Evolutionary conservation across 306 rosid species (phyloP).

Genomic region (Vigna mungo): DNA sequence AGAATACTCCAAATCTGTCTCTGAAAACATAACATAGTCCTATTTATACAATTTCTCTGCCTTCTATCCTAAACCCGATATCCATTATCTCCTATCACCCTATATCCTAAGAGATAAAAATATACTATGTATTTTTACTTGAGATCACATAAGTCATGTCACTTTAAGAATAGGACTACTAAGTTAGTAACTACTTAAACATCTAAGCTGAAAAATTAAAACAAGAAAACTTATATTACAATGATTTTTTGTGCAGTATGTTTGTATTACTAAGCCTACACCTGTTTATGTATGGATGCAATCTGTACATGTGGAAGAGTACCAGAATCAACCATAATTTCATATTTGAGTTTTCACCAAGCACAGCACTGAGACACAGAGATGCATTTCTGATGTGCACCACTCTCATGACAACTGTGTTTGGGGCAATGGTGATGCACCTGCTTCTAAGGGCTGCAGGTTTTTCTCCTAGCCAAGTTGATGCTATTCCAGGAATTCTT

Average conservation of each 20-base stretch:
- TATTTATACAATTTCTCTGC: too few species aligned
- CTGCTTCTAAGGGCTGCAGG: conserved; percentile 65
- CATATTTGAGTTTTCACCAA: conserved; percentile 87
- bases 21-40: too few species aligned
- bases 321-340: conserved; percentile 82
- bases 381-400: conserved; percentile 89
- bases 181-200: background rate
- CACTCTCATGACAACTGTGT: conserved; percentile 72
- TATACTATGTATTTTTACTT: too few species aligned
- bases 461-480: conserved; percentile 68
- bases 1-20: too few species aligned
- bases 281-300: conserved; percentile 92
- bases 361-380: conserved; percentile 67
- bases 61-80: too few species aligned
- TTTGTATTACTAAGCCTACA: conserved; percentile 87
- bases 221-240: background rate
- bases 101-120: too few species aligned
- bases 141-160: too few species aligned
- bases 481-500: conserved; percentile 76
- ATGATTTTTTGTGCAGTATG: conserved; percentile 62
- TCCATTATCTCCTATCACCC: too few species aligned
- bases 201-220: conserved; percentile 7
- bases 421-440: conserved; percentile 83
- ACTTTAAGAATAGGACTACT: background rate
- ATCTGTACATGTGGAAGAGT: conserved; percentile 82